Evolutionary conservation across 1,284 basidiomycete genomes (phyloP).

Genomic region (Rhodotorula sp.): DNA sequence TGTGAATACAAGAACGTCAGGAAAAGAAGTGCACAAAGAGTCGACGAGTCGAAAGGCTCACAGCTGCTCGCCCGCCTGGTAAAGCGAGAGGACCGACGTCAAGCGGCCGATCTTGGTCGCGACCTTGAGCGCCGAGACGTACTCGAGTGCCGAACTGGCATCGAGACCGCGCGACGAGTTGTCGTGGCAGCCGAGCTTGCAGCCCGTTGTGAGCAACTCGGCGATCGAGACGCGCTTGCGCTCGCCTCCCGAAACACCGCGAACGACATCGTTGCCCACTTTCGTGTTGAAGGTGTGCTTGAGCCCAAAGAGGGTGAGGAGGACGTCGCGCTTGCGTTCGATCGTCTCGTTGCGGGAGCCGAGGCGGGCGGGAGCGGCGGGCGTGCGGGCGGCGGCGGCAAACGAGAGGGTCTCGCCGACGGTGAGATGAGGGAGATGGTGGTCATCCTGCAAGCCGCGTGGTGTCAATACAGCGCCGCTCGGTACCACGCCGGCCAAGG

Average conservation of each 20-base stretch:
- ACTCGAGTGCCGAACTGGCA: constrained; percentile 60
- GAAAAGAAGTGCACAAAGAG: constrained; percentile 64
- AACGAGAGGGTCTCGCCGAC: constrained; percentile 59
- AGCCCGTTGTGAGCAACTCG: constrained; percentile 48
- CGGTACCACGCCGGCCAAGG: no score
- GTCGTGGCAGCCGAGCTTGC: constrained; percentile 53
- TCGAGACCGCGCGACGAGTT: constrained; percentile 72
- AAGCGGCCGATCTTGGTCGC: constrained; percentile 46
- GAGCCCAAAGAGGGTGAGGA: constrained; percentile 46
- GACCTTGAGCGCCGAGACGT: constrained; percentile 54
- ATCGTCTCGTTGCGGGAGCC: constrained; percentile 30
- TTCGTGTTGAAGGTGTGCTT: constrained; percentile 60
- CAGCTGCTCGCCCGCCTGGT: constrained; percentile 52
- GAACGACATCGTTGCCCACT: constrained; percentile 59
- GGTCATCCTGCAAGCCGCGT: constrained; percentile 52
- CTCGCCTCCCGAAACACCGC: constrained; percentile 61
- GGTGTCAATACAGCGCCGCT: no score
- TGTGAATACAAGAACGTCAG: constrained; percentile 49
- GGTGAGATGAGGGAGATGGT: constrained; percentile 58
- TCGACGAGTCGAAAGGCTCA: constrained; percentile 42
- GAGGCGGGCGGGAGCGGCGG: constrained; percentile 29
- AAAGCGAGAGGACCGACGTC: constrained; percentile 52
- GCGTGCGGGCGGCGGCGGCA: constrained; percentile 47
- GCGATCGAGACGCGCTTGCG: constrained; percentile 58
- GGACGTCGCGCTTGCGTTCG: constrained; percentile 37